Evolutionary conservation across 1,284 basidiomycete species (phyloP).

Genomic region (Pascua sp.): DNA sequence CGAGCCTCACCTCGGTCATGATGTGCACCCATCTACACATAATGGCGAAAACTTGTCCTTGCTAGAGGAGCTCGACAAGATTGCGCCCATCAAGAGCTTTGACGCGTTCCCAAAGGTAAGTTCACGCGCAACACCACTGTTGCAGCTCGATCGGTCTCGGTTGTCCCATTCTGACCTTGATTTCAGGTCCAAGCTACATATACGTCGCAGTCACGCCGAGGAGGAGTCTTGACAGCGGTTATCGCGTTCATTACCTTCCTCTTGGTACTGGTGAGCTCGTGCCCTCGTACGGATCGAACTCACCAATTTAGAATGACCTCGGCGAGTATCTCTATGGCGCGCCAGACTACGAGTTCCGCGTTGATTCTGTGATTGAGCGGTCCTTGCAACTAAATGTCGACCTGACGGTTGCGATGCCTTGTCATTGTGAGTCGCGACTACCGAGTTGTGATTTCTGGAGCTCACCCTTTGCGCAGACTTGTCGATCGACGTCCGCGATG

Average conservation of each 20-base stretch:
- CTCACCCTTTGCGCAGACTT: slow-evolving; percentile 56
- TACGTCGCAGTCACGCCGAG: slow-evolving; percentile 75
- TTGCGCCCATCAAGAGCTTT: slow-evolving; percentile 49
- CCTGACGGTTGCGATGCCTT: slow-evolving; percentile 86
- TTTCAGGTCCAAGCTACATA: slow-evolving; percentile 71
- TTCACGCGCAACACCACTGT: background rate
- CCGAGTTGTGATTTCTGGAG: no score
- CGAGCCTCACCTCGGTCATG: slow-evolving; percentile 5
- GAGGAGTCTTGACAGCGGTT: slow-evolving; percentile 82
- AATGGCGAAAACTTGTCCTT: slow-evolving; percentile 25
- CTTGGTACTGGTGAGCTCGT: slow-evolving; percentile 37
- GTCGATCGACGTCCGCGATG: slow-evolving; percentile 85
- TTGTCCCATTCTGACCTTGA: no score
- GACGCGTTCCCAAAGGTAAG: slow-evolving; percentile 72
- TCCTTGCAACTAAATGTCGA: slow-evolving; percentile 83
- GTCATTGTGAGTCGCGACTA: slow-evolving; percentile 64
- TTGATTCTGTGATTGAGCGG: slow-evolving; percentile 63
- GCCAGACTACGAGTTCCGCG: slow-evolving; percentile 77
- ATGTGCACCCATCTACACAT: background rate
- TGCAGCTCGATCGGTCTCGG: background rate
- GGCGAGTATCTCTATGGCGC: slow-evolving; percentile 89
- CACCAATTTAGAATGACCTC: slow-evolving; percentile 66
- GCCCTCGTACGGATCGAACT: slow-evolving; percentile 33
- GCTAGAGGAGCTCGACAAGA: slow-evolving; percentile 48
- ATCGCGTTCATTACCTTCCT: slow-evolving; percentile 63